Evolutionary conservation across 2,329 filamentous ascomycete species (phyloP), one percentile per base, ranked within the genome.

Genomic region (Diplodia scrobiculata): DNA sequence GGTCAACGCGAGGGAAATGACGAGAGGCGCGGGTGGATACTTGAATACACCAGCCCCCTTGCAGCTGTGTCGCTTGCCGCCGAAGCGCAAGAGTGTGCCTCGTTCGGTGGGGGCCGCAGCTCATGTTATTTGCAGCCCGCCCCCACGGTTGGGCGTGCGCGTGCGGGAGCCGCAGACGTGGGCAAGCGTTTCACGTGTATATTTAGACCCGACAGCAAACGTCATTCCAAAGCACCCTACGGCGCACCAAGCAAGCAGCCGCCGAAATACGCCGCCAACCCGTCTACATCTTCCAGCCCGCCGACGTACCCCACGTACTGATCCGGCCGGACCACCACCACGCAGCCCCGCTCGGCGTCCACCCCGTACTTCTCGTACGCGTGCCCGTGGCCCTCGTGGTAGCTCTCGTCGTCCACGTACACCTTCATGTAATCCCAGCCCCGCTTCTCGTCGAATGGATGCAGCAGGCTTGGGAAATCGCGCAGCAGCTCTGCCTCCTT

Each of bases 271-370:
- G 48, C 63, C 66, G 77, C 75, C 17, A 78, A 68, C 0, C 71
- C 75, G 29, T 65, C 58, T 62, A 73, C 72, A 67, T 72, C 72
- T 38, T 78, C 75, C 54, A 79, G 32, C 32, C 74, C 73, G 5
- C 79, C 79, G 21, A 84, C 70, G 62, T 72, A 78, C 0, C 78
- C 82, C 36, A 91, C 83, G 74, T 91, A 87, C 72, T 89, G 87
- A 78, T 91, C 89, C 2, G 89, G 89, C 58, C 89, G 76, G 1
- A 87, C 78, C 1, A 88, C 77, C 0, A 89, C 83, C 3, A 87
- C 76, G 68, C 84, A 86, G 0, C 89, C 88, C 21, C 76, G 75
- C 63, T 83, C 77, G 19, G 69, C 73, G 69, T 86, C 80, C 1
- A 91, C 79, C 0, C 87, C 88, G 66, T 87, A 88, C 3, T 80